Evolutionary conservation across 352 stramenopile species (phyloP), one percentile per base, ranked within the genome.

Genomic region (Thraustochytrium sp.): DNA sequence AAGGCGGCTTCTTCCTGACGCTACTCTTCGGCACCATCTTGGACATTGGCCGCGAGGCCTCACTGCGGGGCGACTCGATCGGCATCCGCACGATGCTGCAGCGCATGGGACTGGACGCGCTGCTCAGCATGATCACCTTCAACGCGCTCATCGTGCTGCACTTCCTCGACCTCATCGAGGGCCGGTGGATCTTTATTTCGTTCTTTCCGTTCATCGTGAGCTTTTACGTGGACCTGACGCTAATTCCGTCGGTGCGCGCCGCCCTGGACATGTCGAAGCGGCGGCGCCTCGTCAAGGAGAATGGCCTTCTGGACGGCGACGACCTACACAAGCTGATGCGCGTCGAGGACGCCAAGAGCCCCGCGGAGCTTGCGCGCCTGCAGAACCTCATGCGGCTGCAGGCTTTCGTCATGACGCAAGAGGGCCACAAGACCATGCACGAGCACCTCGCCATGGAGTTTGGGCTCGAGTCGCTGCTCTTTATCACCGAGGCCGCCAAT

Each of bases 401-500:
- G 31, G 64, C 42, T 36, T 77, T 77, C n/a, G 21, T 77, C 16
- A 77, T 77, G 64, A 77, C 64, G 11, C 68, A 61, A 21, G 64
- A 77, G 38, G 64, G 64, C 48, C 64, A 62, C 64, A 21, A n/a
- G 18, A 44, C 64, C 9, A 77, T 77, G 64, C 42, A 77, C 42
- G 64, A 54, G 42, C 64, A 77, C 64, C 40, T 77, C 23, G 48
- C 42, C 9, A 61, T 61, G 64, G 64, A 77, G 64, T 61, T 77
- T 62, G 64, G 64, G 8, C 64, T 77, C n/a, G 64, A 77, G 46
- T 62, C 64, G 8, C 64, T 77, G 16, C 48, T 77, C 48, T 77
- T 77, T 74, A 34, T 77, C 9, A 54, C 48, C 11, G 42, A 77
- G 64, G 64, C 64, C 31, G 42, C 23, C n/a, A 61, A 54, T 13